Evolutionary conservation across 164 flowering plant genomes (phyloP).

Genomic region (Magnolia sinica): DNA sequence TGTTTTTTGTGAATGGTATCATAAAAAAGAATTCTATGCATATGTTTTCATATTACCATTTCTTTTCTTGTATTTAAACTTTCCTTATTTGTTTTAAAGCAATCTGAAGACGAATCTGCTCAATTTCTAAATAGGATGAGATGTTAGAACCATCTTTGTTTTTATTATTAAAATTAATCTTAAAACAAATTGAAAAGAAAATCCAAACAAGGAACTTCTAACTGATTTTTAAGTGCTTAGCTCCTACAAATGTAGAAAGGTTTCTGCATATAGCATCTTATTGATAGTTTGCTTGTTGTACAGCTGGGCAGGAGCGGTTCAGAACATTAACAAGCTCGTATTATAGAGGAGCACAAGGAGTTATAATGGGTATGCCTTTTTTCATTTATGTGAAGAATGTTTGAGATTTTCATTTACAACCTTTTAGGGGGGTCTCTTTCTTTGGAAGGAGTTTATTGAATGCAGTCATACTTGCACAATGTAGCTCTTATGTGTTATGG

Average conservation of each 20-base stretch:
- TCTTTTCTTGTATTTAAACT: no score
- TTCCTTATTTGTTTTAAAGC: no score
- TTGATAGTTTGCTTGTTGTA: conserved; percentile 16
- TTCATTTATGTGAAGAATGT: background rate
- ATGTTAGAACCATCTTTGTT: no score
- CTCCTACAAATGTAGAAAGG: background rate
- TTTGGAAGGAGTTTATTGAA: background rate
- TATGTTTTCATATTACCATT: no score
- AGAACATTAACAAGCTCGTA: conserved; percentile 69
- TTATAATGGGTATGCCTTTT: conserved; percentile 45
- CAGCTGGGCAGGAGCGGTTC: conserved; percentile 76
- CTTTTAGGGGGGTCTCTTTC: background rate
- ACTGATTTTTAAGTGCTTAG: no score
- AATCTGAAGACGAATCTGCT: no score
- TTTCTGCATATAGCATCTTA: background rate
- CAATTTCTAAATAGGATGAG: no score
- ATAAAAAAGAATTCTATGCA: no score
- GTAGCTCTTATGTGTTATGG: background rate
- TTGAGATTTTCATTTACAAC: background rate
- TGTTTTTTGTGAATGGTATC: no score
- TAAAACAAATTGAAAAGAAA: no score
- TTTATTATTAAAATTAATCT: no score
- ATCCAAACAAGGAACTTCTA: no score
- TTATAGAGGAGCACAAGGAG: conserved; percentile 69
- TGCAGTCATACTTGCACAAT: background rate